These are phyloP conservation scores for Fusarium avenaceum DNA, from an alignment of 2,329 filamentous ascomycete genomes.

Conservation along the genomic window DNA sequence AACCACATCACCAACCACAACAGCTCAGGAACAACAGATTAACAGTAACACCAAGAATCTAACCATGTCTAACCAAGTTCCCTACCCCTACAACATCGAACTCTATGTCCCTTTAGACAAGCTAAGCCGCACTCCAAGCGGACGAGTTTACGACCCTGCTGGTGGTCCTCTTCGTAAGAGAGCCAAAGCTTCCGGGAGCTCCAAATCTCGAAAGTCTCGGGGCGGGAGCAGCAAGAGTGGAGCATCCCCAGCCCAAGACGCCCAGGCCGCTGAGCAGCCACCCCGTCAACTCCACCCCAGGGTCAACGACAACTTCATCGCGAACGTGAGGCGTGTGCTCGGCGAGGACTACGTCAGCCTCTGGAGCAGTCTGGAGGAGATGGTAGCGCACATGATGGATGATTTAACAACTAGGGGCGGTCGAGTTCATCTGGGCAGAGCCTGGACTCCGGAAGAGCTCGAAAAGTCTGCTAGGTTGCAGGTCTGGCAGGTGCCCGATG, in stretches of 20 bases:
- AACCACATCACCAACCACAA: too few relatives aligned
- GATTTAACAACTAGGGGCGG: too few relatives aligned
- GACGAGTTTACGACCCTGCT: not conserved
- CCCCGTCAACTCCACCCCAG: not conserved
- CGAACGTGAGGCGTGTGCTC: too few relatives aligned
- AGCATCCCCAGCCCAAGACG: not conserved
- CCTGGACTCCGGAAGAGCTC: not conserved
- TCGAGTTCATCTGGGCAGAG: rapidly evolving
- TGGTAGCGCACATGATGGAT: too few relatives aligned
- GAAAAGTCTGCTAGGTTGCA: not conserved
- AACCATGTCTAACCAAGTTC: too few relatives aligned
- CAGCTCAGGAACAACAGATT: too few relatives aligned
- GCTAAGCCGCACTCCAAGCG: not conserved
- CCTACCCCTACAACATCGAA: not conserved
- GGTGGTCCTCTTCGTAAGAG: not conserved
- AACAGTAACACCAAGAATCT: too few relatives aligned
- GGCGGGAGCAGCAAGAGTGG: too few relatives aligned
- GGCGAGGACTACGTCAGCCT: not conserved
- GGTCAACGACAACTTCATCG: too few relatives aligned
- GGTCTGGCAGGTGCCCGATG: not conserved
- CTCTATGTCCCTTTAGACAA: not conserved
- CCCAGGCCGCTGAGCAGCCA: too few relatives aligned
- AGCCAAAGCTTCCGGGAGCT: not conserved
- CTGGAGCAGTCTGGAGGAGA: too few relatives aligned
- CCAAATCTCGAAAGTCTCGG: not conserved